Percentiles rank a stretch among this genome's conserved stretches.
Conservation (phyloP, 176 grass and related monocot genomes). For the Leersia perrieri region DNA sequence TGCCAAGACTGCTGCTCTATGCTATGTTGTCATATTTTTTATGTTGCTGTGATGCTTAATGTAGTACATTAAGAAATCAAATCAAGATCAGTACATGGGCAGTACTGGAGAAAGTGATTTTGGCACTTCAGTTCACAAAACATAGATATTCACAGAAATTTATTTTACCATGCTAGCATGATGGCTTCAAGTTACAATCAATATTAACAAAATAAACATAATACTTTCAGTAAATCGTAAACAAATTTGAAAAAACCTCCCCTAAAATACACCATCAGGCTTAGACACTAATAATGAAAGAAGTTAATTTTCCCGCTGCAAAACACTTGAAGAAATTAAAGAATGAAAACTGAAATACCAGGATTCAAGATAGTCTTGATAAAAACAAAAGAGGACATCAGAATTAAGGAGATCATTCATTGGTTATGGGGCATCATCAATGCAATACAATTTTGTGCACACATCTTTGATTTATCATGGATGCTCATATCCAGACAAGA, state of each 20-base stretch:
- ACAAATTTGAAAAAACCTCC: not conserved
- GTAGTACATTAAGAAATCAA: too few species aligned
- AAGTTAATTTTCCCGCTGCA: not conserved
- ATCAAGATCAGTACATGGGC: too few species aligned
- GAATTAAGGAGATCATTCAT: not conserved
- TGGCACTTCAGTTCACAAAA: not conserved
- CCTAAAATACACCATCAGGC: not conserved
- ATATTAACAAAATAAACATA: not conserved
- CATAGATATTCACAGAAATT: not conserved
- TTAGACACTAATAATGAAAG: not conserved
- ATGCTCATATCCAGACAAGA: conserved; percentile 13
- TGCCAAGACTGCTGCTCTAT: not conserved
- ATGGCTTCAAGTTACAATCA: not conserved
- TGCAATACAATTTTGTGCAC: not conserved
- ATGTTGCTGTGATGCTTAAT: too few species aligned
- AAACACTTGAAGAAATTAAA: not conserved
- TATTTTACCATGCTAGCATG: not conserved
- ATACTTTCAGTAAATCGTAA: not conserved
- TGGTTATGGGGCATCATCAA: not conserved
- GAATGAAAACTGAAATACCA: not conserved
- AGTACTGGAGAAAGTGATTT: not conserved
- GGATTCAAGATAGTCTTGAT: not conserved
- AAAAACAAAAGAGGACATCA: not conserved
- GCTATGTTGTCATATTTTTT: too few species aligned
- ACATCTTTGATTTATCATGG: not conserved